A percentile compares a stretch with the other conserved stretches of the same genome.
These are phyloP conservation scores for Colletotrichum noveboracense DNA, from an alignment of 2,329 filamentous ascomycete genomes.

Conservation along the genomic window DNA sequence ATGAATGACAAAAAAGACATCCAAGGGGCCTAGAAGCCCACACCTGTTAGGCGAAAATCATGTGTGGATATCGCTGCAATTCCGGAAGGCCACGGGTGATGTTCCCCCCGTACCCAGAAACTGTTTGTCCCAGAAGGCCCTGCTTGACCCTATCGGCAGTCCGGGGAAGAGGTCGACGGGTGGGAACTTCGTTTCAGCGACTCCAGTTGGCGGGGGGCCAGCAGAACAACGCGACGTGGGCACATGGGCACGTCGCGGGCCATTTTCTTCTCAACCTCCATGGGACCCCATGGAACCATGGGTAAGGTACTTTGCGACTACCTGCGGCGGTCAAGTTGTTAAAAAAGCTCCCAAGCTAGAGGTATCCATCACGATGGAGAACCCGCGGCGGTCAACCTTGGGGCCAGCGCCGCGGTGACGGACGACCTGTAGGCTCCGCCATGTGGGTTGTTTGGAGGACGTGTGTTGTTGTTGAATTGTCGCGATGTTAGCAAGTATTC, in stretches of 20 bases:
- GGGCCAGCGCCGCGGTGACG: background rate
- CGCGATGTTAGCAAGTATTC: background rate
- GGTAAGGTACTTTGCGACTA: conserved; percentile 5
- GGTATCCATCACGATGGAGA: background rate
- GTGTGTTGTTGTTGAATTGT: background rate
- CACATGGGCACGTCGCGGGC: conserved; percentile 5
- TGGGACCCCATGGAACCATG: background rate
- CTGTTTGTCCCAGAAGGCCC: background rate
- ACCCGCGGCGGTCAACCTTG: background rate
- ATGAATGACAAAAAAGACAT: background rate
- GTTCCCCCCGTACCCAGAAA: background rate
- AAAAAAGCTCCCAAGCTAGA: background rate
- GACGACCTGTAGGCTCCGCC: background rate
- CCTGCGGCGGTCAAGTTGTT: background rate
- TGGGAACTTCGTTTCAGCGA: conserved; percentile 14
- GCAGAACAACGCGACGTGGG: background rate
- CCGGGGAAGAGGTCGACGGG: conserved; percentile 11
- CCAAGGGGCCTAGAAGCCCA: background rate
- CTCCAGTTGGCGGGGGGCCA: background rate
- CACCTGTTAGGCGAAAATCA: background rate
- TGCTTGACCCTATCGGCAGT: conserved; percentile 17
- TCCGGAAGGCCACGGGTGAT: conserved; percentile 12
- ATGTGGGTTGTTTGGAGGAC: conserved; percentile 9
- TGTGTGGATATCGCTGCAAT: conserved; percentile 7
- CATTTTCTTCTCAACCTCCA: background rate